Conservation (phyloP, 2,329 filamentous ascomycete species). For the Pseudogymnoascus sp. region DNA sequence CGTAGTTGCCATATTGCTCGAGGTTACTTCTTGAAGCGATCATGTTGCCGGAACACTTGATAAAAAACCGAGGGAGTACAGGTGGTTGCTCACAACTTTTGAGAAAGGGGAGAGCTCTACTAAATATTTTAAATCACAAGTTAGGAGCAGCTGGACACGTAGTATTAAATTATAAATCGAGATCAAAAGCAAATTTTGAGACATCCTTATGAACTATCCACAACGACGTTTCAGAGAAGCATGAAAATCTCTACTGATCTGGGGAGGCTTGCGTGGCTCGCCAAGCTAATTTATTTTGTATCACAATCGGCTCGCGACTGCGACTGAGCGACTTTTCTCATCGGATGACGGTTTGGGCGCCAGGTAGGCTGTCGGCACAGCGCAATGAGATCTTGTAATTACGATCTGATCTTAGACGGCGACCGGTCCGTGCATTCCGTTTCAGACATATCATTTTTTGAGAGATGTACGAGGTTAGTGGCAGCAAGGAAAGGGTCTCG, state of each 20-base stretch:
- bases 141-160: neutral
- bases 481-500: neutral
- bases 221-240: too few species aligned
- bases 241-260: neutral
- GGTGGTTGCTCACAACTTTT: neutral
- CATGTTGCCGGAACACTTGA: neutral
- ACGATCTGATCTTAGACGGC: neutral
- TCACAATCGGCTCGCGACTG: neutral
- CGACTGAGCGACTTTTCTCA: neutral
- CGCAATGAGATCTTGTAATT: neutral
- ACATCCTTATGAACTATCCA: neutral
- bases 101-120: neutral
- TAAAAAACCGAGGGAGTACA: neutral
- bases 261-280: neutral
- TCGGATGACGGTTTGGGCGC: neutral
- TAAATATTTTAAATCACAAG: neutral
- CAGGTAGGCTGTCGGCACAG: neutral
- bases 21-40: constrained; percentile 5
- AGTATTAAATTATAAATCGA: neutral
- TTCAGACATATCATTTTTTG: neutral
- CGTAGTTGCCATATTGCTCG: neutral
- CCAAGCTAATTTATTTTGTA: neutral
- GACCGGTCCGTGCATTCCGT: neutral
- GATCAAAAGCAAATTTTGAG: neutral
- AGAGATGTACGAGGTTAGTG: neutral